A percentile compares a stretch with the other conserved stretches of the same genome.
Evolutionary conservation across 129 eudicot genomes (phyloP).

Genomic region (Rutidosis leptorrhynchoides): DNA sequence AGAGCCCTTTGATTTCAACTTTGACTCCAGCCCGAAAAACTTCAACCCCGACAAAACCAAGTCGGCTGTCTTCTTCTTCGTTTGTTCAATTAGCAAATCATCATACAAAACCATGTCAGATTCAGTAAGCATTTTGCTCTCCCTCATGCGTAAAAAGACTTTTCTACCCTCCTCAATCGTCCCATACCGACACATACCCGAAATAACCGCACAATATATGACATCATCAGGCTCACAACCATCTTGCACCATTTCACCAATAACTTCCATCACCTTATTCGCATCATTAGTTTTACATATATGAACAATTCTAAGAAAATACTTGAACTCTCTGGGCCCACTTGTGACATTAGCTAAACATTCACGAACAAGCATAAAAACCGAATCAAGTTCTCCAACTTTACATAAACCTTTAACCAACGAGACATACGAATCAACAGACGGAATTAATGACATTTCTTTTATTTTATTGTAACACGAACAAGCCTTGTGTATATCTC

Average conservation of each 20-base stretch:
- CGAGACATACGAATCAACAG: constrained; percentile 63
- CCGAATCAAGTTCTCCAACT: constrained; percentile 72
- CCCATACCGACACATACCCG: constrained; percentile 84
- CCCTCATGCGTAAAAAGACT: constrained; percentile 57
- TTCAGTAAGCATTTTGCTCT: constrained; percentile 54
- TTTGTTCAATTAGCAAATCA: constrained; percentile 77
- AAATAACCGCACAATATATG: constrained; percentile 58
- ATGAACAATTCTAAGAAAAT: constrained; percentile 62
- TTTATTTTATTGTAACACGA: constrained; percentile 58
- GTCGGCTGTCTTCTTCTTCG: constrained; percentile 83
- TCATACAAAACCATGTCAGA: constrained; percentile 68
- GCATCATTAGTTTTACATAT: constrained; percentile 71
- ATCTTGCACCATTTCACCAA: constrained; percentile 68
- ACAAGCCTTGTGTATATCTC: constrained; percentile 62
- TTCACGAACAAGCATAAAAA: constrained; percentile 67
- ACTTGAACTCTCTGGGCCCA: constrained; percentile 81
- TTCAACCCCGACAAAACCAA: constrained; percentile 76
- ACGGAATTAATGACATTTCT: constrained; percentile 50
- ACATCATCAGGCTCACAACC: constrained; percentile 51
- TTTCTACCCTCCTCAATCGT: constrained; percentile 83
- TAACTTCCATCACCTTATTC: constrained; percentile 54
- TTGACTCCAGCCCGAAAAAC: constrained; percentile 80
- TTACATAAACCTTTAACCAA: constrained; percentile 72
- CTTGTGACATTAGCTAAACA: constrained; percentile 66
- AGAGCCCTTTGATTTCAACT: constrained; percentile 70